Conservation (phyloP, 2,329 filamentous ascomycete genomes). For the Phaeosphaeria sp. region DNA sequence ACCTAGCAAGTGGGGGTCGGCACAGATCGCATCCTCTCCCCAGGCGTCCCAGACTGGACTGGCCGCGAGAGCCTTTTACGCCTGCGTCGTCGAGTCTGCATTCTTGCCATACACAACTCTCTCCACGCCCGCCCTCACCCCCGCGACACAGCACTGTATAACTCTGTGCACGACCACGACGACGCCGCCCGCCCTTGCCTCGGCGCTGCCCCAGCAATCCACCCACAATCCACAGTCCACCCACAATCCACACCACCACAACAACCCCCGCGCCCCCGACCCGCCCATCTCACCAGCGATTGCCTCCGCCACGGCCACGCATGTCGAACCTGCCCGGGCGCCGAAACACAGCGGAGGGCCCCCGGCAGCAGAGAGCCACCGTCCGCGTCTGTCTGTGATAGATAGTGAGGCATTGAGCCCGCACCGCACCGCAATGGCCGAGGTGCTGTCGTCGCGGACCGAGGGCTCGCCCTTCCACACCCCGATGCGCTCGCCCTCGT, state of each 20-base stretch:
- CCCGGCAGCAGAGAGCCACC: slow-evolving; percentile 28
- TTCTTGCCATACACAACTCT: background rate
- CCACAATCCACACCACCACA: slow-evolving; percentile 13
- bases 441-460: slow-evolving; percentile 42
- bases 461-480: slow-evolving; percentile 43
- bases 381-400: slow-evolving; percentile 19
- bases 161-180: background rate
- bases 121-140: background rate
- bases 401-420: slow-evolving; percentile 30
- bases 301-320: slow-evolving; percentile 29
- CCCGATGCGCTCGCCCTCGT: slow-evolving; percentile 52
- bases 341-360: slow-evolving; percentile 32
- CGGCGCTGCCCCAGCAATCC: slow-evolving; percentile 16
- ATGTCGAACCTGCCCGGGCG: slow-evolving; percentile 38
- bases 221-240: too few relatives aligned
- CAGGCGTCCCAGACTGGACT: background rate
- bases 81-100: background rate
- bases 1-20: background rate
- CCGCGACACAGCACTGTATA: background rate
- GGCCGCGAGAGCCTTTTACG: background rate
- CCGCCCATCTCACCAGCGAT: slow-evolving; percentile 7
- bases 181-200: slow-evolving; percentile 5
- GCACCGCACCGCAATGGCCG: slow-evolving; percentile 44
- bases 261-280: slow-evolving; percentile 12
- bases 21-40: background rate